These are phyloP conservation scores for Coffea eugenioides DNA, from an alignment of 257 asterid genomes.

Conservation along the genomic window DNA sequence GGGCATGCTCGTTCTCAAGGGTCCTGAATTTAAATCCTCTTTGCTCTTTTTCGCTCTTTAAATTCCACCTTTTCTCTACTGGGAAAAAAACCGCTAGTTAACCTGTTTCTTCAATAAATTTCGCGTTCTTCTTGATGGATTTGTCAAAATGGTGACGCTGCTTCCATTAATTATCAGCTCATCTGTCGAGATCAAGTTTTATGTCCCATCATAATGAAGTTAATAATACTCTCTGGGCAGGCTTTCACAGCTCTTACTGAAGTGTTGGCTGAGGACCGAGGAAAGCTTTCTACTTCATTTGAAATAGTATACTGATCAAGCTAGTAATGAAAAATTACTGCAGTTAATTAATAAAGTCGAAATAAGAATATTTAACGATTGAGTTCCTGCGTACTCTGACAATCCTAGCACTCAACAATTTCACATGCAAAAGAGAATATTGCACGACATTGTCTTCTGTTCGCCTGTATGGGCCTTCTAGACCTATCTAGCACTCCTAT, in stretches of 20 bases:
- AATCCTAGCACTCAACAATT: too few species aligned
- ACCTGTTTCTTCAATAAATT: background rate
- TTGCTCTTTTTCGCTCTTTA: too few species aligned
- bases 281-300: background rate
- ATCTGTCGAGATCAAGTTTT: background rate
- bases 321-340: background rate
- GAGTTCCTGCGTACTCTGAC: too few species aligned
- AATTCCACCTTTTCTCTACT: too few species aligned
- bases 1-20: background rate
- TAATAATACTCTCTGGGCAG: background rate
- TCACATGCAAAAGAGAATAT: too few species aligned
- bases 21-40: too few species aligned
- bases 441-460: too few species aligned
- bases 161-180: background rate
- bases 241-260: background rate
- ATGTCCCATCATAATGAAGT: background rate
- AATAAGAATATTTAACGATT: too few species aligned
- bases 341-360: too few species aligned
- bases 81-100: background rate
- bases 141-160: background rate
- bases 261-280: background rate
- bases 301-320: too few species aligned
- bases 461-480: too few species aligned
- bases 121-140: background rate
- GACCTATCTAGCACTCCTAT: background rate